Evolutionary conservation across 768 basidiomycete species (phyloP), one percentile per base, ranked within the genome.

Genomic region (Trametes cingulata): DNA sequence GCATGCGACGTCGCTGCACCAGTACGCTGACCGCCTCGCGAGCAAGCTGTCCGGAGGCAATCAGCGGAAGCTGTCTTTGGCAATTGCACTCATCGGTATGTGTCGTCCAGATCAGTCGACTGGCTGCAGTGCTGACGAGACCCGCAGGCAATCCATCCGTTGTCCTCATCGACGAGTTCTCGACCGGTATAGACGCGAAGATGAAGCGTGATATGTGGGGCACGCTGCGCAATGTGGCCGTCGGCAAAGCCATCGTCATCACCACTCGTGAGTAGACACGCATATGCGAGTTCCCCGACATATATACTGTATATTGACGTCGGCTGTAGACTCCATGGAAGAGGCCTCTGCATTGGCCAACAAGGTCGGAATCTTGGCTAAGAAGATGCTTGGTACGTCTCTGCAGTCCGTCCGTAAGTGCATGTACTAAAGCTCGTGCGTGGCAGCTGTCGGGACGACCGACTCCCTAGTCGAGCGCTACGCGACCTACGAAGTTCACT

Each of bases 161-260:
- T 3, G 75, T 92, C 2, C 79, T 92, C 20, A 91, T 93, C 46
- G 91, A 93, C 61, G 90, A 92, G 68, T 92, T 90, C 70, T 90
- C 88, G 6, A 90, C 89, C 2, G 91, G 91, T 6, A 84, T 92
- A 48, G 91, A 91, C 68, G 87, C 90, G 7, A 90, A 85, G 71
- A 91, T 86, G 79, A 92, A 91, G 72, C 77, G 91, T 36, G 88
- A 91, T 29, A 90, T 92, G 86, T 92, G 91, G 91, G 74, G 76
- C 15, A 90, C 87, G 0, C 75, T 92, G 56, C 77, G 85, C 55
- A 81, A 78, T 25, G 85, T 89, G 5, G 81, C 86, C 0, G 74
- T 78, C 2, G 88, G 85, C 15, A 90, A 91, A 67, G 86, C 86
- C 3, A 81, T 90, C 8, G 77, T 89, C 35, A 84, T 90, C 53